Base-by-base conservation (phyloP, 202 grass and related monocot species). In the Zoysia matrella region DNA sequence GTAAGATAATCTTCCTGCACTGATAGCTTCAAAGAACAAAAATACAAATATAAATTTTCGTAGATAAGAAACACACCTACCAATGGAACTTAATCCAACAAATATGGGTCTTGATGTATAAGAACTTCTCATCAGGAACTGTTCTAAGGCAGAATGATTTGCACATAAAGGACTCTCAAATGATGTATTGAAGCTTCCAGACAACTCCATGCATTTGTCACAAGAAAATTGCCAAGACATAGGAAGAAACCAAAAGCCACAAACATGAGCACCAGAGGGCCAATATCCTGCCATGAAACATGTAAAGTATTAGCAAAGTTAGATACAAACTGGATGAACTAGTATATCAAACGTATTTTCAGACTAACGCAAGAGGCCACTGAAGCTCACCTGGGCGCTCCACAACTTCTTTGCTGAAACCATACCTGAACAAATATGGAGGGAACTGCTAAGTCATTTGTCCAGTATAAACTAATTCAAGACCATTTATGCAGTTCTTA, bases 231-330 rank as follows among this genome's bases (percentile, higher is more conserved):
- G 92, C 92, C 90, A 94, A 45, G 84, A 60, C 82, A 84, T 81
- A 82, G 92, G 95, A 78, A 93, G 92, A 93, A 93, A 94, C 95
- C 92, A 97, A 78, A 91, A 97, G 47, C 94, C 94, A 84, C 94
- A 94, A 81, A 80, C 71, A 69, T 91, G 88, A 81, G 86, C 84
- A 82, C 67, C 89, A 58, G 69, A 72, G 42, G 95, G 88, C 95
- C 95, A 97, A 85, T 97, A 97, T 79, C 85, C 94, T 97, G 87
- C 30, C 42, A 84, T 83, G 40, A 41, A 50, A 55, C 60, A 85
- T 44, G 56, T 22, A 54, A 57, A 81, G 5, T 73, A 47, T 70
- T 79, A 10, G 65, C 51, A 7, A 70, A 73, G 71, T 22, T 65
- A 74, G 15, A 80, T 47, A 45, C 47, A 39, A 53, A 54, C 51